Percentiles rank a stretch among this genome's conserved stretches.
phyloP scores from a whole-genome alignment of 805 yeast species.

The Candida cerambycidarum region DNA sequence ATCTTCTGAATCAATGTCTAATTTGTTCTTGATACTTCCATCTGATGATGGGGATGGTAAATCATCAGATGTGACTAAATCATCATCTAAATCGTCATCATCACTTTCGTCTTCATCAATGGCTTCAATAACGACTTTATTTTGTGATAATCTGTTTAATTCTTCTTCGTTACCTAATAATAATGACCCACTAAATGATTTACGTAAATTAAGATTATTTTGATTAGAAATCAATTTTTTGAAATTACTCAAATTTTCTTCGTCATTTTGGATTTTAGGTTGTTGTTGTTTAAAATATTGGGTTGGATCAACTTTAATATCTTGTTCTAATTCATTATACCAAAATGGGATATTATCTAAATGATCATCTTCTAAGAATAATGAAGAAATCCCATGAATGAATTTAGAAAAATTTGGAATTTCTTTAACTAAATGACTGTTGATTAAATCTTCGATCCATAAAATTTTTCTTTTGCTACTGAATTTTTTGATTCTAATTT shows the following conservation, averaged over 20 bases:
- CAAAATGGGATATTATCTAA: constrained; percentile 91
- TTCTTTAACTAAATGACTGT: constrained; percentile 83
- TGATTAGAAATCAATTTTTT: constrained; percentile 35
- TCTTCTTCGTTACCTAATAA: constrained; percentile 14
- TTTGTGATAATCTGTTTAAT: not conserved
- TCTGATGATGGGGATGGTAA: constrained; percentile 14
- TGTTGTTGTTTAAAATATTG: constrained; percentile 57
- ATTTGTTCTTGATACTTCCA: constrained; percentile 35
- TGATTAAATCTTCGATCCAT: constrained; percentile 87
- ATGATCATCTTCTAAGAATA: constrained; percentile 87
- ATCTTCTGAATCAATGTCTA: constrained; percentile 78
- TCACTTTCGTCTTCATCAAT: constrained; percentile 58
- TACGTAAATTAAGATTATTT: constrained; percentile 34
- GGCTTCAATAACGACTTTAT: constrained; percentile 11
- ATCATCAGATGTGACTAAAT: constrained; percentile 26
- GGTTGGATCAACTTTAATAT: constrained; percentile 74
- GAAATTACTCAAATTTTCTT: constrained; percentile 45
- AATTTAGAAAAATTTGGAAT: constrained; percentile 93
- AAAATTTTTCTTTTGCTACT: constrained; percentile 46
- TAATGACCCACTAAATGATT: constrained; percentile 39
- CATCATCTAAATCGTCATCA: constrained; percentile 16
- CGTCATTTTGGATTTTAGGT: constrained; percentile 43
- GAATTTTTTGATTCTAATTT: constrained; percentile 57
- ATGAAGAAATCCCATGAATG: constrained; percentile 86
- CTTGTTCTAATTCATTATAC: constrained; percentile 81